A percentile compares a stretch with the other conserved stretches of the same genome.
phyloP scores from a whole-genome alignment of 345 rosid species.

The Eucalyptus marginata region DNA sequence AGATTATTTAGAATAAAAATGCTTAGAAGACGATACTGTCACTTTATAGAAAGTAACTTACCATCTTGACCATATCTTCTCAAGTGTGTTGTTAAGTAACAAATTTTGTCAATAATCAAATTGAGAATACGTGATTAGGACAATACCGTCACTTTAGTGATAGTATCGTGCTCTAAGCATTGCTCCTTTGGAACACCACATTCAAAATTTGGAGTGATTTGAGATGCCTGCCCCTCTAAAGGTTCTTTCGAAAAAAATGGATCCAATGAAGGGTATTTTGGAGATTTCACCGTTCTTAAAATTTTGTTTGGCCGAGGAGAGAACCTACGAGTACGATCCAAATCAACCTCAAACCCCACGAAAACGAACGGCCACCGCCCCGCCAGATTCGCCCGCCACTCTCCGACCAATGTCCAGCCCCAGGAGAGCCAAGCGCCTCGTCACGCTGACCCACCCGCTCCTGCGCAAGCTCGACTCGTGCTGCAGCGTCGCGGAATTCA shows the following conservation, averaged over 20 bases:
- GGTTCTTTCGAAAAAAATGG: background rate
- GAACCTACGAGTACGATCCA: background rate
- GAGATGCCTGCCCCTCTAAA: background rate
- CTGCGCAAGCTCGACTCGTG: conserved; percentile 31
- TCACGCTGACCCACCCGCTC: conserved; percentile 12
- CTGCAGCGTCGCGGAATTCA: conserved; percentile 13
- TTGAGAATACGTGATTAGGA: too few relatives aligned
- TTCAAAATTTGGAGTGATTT: background rate
- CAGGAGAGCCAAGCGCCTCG: background rate
- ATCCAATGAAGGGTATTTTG: background rate
- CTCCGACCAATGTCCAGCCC: background rate
- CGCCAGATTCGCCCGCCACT: background rate
- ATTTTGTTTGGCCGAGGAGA: background rate
- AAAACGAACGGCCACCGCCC: background rate
- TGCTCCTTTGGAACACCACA: background rate
- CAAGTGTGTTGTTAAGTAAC: too few relatives aligned
- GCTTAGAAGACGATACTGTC: fast-evolving
- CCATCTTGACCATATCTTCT: too few relatives aligned
- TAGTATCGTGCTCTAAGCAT: too few relatives aligned
- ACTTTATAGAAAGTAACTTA: too few relatives aligned
- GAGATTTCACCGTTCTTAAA: background rate
- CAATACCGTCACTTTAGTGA: too few relatives aligned
- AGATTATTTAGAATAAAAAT: fast-evolving
- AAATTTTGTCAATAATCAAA: too few relatives aligned
- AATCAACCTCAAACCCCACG: background rate